These are phyloP conservation scores for Saksenaea oblongispora DNA, from an alignment of 371 early-diverging fungal genomes.

Conservation along the genomic window DNA sequence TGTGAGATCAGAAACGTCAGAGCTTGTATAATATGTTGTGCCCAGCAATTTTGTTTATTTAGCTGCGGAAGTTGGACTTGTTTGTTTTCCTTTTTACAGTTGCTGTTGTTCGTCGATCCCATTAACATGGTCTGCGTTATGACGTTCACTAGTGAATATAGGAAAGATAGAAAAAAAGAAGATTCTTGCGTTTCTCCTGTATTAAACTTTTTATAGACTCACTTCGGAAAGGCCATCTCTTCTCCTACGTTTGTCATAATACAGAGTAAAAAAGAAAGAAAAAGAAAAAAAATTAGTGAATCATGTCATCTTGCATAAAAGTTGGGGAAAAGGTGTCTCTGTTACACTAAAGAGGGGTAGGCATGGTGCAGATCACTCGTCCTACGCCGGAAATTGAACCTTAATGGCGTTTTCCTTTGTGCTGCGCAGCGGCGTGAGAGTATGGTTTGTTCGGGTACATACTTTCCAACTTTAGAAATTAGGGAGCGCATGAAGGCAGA, in stretches of 20 bases:
- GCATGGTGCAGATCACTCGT: neutral
- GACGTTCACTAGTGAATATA: neutral
- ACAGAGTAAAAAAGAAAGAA: neutral
- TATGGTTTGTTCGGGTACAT: neutral
- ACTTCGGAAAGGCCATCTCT: neutral
- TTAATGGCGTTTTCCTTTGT: conserved; percentile 1
- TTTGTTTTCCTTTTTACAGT: neutral
- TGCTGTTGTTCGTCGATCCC: neutral
- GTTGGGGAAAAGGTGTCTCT: neutral
- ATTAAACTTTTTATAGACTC: neutral
- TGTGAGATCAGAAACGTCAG: neutral
- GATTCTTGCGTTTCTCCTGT: neutral
- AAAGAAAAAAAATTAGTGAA: no score
- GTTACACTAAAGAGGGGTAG: neutral
- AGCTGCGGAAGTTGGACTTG: no score
- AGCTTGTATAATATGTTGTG: neutral
- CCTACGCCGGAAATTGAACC: conserved; percentile 5
- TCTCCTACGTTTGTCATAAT: neutral
- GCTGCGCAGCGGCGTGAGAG: conserved; percentile 1
- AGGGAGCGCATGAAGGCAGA: neutral
- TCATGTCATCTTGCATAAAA: conserved; percentile 3
- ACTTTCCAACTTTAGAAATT: neutral
- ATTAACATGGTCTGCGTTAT: neutral
- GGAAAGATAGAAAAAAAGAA: neutral
- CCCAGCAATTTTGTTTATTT: no score